Conservation (phyloP, 1,284 basidiomycete species). For the Ustilago tritici region DNA sequence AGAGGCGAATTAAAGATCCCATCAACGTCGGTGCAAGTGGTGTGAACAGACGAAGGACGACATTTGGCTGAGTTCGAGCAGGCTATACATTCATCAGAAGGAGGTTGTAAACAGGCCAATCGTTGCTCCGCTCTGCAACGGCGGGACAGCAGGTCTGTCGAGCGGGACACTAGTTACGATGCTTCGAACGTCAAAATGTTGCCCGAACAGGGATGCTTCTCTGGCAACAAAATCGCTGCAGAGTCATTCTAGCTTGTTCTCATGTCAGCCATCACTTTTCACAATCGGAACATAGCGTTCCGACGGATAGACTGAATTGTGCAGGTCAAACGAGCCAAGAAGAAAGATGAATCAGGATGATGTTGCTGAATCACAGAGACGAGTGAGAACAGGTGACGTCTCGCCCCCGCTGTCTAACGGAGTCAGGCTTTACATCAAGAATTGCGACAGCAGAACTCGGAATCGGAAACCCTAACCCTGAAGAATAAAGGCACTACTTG, state of each 20-base stretch:
- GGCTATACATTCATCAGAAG: not conserved
- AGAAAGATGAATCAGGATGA: conserved; percentile 10
- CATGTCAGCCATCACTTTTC: not conserved
- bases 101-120: not conserved
- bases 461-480: not conserved
- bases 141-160: not conserved
- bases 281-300: not conserved
- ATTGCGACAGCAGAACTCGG: not conserved
- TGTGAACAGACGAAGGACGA: not conserved
- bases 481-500: too few species aligned
- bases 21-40: not conserved
- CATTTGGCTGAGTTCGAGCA: not conserved
- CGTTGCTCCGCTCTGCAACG: not conserved
- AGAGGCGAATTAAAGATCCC: not conserved
- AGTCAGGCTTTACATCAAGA: conserved; percentile 1
- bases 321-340: not conserved
- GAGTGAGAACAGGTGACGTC: not conserved
- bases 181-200: not conserved
- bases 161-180: not conserved
- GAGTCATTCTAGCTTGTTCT: not conserved
- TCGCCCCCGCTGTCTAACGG: not conserved
- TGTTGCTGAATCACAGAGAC: conserved; percentile 7
- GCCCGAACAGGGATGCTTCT: not conserved
- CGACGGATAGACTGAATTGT: too few species aligned
- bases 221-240: not conserved